These are phyloP conservation scores for Fusarium oxysporum DNA, from an alignment of 2,329 filamentous ascomycete genomes.

Conservation along the genomic window DNA sequence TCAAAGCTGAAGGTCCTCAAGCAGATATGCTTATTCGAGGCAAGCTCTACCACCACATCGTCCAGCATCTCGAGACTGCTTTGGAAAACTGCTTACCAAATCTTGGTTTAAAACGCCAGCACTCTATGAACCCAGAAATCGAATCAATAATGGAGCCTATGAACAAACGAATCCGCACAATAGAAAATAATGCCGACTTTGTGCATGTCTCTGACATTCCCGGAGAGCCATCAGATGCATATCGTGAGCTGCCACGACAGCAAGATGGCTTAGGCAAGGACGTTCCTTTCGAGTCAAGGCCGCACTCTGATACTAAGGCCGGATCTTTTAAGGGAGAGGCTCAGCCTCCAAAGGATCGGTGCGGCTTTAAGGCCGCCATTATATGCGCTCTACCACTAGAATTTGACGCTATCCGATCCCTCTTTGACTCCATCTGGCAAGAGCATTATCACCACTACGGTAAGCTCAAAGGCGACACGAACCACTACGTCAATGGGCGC, in stretches of 20 bases:
- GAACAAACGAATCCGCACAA: background rate
- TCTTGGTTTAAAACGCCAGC: background rate
- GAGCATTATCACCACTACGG: background rate
- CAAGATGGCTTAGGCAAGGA: background rate
- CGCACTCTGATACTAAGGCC: too few relatives aligned
- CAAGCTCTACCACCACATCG: background rate
- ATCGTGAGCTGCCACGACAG: background rate
- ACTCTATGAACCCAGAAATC: background rate
- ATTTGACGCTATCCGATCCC: background rate
- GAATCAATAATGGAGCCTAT: too few relatives aligned
- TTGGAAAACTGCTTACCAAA: background rate
- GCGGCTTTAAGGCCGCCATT: background rate
- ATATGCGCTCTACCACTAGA: background rate
- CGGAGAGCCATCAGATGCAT: background rate
- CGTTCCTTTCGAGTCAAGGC: too few relatives aligned
- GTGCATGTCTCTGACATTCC: background rate
- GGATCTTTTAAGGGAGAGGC: too few relatives aligned
- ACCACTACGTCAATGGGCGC: background rate
- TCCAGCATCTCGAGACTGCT: background rate
- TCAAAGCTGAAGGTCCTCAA: accelerated
- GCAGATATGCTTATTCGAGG: background rate
- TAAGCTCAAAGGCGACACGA: background rate
- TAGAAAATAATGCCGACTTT: accelerated
- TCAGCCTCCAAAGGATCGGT: background rate
- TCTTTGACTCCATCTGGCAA: background rate